Evolutionary conservation across 306 rosid species (phyloP).

Genomic region (Gastrolobium bilobum): DNA sequence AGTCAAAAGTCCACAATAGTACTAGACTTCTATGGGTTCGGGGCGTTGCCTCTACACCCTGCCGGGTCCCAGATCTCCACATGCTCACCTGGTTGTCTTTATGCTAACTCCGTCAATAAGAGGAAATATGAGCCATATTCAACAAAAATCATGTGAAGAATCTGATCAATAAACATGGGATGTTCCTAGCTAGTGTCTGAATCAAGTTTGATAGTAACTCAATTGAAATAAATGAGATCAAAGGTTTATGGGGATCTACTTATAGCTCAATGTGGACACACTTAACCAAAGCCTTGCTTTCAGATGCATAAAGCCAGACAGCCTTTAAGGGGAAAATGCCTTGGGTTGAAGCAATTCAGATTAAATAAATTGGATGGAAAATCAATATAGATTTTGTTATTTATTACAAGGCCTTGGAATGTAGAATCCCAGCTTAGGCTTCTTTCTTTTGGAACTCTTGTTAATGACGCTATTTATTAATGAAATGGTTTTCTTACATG

Average conservation of each 20-base stretch:
- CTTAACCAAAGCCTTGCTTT: conserved; percentile 39
- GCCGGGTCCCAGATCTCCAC: too few relatives aligned
- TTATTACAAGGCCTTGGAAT: not conserved
- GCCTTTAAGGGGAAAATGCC: not conserved
- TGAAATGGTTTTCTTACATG: not conserved
- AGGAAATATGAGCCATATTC: too few relatives aligned
- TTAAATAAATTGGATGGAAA: not conserved
- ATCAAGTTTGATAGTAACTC: not conserved
- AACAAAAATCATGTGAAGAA: too few relatives aligned
- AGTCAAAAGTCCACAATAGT: too few relatives aligned
- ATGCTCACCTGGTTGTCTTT: too few relatives aligned
- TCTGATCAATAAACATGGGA: not conserved
- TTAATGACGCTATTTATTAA: not conserved
- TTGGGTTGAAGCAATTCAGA: not conserved
- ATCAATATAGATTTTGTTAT: not conserved
- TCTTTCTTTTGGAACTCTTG: not conserved
- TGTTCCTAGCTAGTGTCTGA: not conserved
- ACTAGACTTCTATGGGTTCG: too few relatives aligned
- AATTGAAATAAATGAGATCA: not conserved
- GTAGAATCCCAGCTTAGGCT: not conserved
- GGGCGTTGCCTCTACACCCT: too few relatives aligned
- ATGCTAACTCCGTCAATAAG: too few relatives aligned
- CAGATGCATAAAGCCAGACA: conserved; percentile 17
- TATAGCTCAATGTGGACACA: not conserved
- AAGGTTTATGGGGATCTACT: not conserved